phyloP scores from a whole-genome alignment of 2,329 filamentous ascomycete genomes.

The Fusarium cyanostomum region DNA sequence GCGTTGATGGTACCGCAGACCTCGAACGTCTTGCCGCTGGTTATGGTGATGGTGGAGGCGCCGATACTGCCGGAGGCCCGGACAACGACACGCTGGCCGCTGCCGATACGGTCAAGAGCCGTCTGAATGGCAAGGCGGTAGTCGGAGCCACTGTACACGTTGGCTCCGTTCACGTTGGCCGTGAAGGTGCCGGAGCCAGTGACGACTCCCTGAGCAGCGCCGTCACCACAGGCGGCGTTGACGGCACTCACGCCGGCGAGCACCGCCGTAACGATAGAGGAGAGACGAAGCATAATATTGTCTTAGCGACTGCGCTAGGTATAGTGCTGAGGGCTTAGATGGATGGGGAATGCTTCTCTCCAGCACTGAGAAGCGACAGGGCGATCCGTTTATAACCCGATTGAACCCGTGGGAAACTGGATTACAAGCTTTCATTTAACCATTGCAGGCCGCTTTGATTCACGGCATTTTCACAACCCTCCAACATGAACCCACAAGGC shows the following conservation, averaged over 20 bases:
- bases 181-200: conserved; percentile 59
- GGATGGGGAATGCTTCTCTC: too few relatives aligned
- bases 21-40: conserved; percentile 65
- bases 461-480: too few relatives aligned
- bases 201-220: conserved; percentile 56
- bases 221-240: conserved; percentile 58
- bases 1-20: conserved; percentile 66
- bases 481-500: too few relatives aligned
- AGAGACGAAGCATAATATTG: conserved; percentile 46
- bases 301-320: too few relatives aligned
- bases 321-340: too few relatives aligned
- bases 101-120: conserved; percentile 60
- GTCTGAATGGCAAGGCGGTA: conserved; percentile 64
- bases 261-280: conserved; percentile 50
- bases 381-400: too few relatives aligned
- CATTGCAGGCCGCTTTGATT: too few relatives aligned
- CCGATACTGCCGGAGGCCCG: conserved; percentile 65
- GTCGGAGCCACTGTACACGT: conserved; percentile 62
- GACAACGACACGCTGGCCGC: conserved; percentile 63
- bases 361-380: too few relatives aligned
- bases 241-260: conserved; percentile 53
- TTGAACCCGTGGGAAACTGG: too few relatives aligned
- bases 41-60: conserved; percentile 60
- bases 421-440: too few relatives aligned
- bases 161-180: conserved; percentile 54